Evolutionary conservation across 2,329 filamentous ascomycete genomes (phyloP).

Genomic region (Emydomyces testavorans): DNA sequence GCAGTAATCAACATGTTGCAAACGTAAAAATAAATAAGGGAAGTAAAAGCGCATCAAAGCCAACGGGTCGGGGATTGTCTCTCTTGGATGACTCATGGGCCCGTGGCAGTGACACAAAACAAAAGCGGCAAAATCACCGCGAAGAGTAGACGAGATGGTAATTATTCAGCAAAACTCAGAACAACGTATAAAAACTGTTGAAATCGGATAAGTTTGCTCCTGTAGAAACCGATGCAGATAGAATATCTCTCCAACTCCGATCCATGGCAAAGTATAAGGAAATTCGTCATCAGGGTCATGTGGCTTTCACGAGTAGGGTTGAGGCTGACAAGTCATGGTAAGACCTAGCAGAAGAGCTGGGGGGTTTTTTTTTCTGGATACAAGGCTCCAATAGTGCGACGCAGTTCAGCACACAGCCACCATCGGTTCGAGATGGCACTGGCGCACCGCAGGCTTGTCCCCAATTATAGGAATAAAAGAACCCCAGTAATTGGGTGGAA

Average conservation of each 20-base stretch:
- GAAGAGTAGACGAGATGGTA: background rate
- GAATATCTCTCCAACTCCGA: conserved; percentile 3
- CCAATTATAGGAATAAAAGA: conserved; percentile 21
- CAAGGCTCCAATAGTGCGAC: background rate
- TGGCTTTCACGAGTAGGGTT: conserved; percentile 5
- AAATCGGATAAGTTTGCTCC: background rate
- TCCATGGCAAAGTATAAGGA: conserved; percentile 8
- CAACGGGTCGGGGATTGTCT: background rate
- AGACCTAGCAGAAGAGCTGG: conserved; percentile 4
- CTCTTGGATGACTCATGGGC: background rate
- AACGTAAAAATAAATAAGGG: too few relatives aligned
- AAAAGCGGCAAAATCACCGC: background rate
- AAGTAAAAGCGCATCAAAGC: background rate
- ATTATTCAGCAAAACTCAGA: background rate
- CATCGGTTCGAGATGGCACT: conserved; percentile 20
- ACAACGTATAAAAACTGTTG: background rate
- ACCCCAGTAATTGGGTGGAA: conserved; percentile 22
- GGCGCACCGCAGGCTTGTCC: conserved; percentile 23
- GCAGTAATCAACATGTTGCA: too few relatives aligned
- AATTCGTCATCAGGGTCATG: conserved; percentile 10
- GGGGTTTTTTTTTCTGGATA: background rate
- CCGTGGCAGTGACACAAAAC: too few relatives aligned
- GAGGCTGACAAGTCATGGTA: background rate
- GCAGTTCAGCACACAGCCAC: conserved; percentile 18
- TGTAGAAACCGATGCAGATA: background rate